phyloP scores from a whole-genome alignment of 139 green algal species.

The Asterochloris erici region DNA sequence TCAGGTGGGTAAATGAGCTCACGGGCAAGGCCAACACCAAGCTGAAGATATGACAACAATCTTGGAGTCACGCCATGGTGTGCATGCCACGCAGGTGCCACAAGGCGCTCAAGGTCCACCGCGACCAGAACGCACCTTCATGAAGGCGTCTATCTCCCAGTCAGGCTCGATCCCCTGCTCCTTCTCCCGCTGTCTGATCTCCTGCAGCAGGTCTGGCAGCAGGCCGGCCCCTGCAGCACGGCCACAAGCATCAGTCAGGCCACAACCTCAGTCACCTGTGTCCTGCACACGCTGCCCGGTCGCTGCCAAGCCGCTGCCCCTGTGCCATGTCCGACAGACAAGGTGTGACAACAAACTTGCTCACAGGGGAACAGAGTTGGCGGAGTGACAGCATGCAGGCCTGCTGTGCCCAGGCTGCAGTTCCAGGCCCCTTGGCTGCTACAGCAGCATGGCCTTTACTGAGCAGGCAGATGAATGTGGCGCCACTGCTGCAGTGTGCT shows the following conservation, averaged over 20 bases:
- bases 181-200: conserved; percentile 20
- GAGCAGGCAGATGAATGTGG: not conserved
- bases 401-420: not conserved
- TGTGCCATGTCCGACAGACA: not conserved
- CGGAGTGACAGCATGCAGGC: not conserved
- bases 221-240: not conserved
- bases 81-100: too few species aligned
- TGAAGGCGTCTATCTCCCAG: conserved; percentile 30
- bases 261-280: not conserved
- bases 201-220: conserved; percentile 1
- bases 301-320: too few species aligned
- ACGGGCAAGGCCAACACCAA: too few species aligned
- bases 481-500: too few species aligned
- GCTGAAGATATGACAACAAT: too few species aligned
- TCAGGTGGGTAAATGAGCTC: too few species aligned
- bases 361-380: not conserved
- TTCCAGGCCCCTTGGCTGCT: not conserved
- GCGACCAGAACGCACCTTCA: conserved; percentile 13
- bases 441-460: not conserved
- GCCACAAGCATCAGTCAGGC: not conserved
- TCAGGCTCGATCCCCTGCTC: conserved; percentile 31
- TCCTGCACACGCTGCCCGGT: not conserved
- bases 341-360: not conserved
- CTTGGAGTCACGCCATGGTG: too few species aligned
- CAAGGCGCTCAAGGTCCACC: too few species aligned